Conservation (phyloP, 164 flowering plant species). For the Kalanchoe fedtschenkoi region DNA sequence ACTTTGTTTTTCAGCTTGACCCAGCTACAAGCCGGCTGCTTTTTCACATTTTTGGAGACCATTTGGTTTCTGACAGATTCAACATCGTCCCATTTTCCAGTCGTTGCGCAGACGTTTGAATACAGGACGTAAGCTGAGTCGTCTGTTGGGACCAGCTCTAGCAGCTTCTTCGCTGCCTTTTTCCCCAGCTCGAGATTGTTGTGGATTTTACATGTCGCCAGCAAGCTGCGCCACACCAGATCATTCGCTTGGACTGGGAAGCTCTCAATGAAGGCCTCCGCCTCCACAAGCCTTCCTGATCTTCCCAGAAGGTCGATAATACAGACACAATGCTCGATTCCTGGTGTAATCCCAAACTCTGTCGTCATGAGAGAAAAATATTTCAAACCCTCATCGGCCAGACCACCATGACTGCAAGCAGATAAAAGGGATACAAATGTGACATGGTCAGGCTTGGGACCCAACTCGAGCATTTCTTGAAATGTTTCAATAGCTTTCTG, state of each 20-base stretch:
- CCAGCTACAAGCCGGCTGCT: conserved; percentile 81
- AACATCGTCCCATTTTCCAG: conserved; percentile 63
- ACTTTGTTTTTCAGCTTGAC: conserved; percentile 47
- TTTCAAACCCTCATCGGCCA: conserved; percentile 64
- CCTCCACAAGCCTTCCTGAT: conserved; percentile 64
- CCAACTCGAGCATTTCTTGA: conserved; percentile 47
- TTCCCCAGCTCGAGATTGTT: conserved; percentile 56
- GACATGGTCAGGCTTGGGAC: conserved; percentile 54
- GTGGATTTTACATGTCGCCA: conserved; percentile 61
- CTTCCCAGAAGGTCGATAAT: conserved; percentile 78
- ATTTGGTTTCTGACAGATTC: conserved; percentile 45
- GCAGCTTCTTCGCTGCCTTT: conserved; percentile 47
- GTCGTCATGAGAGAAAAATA: conserved; percentile 47
- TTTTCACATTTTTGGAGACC: conserved; percentile 44
- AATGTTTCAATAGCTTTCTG: conserved; percentile 50
- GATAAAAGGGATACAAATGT: conserved; percentile 76
- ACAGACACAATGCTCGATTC: conserved; percentile 76
- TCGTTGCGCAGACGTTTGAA: conserved; percentile 61
- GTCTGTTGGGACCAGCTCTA: conserved; percentile 54
- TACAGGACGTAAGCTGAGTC: conserved; percentile 78
- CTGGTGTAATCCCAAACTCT: conserved; percentile 38
- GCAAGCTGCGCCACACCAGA: conserved; percentile 70
- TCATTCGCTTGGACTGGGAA: conserved; percentile 60
- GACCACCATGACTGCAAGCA: conserved; percentile 80
- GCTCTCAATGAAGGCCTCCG: conserved; percentile 49